Percentiles rank a stretch among this genome's conserved stretches.
These are phyloP conservation scores for Suhomyces pyralidae DNA, from an alignment of 805 yeast genomes.

Conservation along the genomic window DNA sequence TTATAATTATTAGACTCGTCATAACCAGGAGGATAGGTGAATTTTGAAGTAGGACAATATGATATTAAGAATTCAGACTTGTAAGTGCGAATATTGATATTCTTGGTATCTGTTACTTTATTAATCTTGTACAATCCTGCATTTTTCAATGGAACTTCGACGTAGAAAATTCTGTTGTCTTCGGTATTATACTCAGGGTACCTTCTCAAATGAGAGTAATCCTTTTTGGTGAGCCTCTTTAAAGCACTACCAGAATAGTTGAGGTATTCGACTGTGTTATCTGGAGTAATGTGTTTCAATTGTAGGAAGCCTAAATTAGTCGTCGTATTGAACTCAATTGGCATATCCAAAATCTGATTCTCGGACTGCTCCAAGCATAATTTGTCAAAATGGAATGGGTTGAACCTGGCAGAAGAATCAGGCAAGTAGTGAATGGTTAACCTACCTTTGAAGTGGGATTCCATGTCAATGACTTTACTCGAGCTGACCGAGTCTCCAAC, in stretches of 20 bases:
- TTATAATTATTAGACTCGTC: conserved; percentile 34
- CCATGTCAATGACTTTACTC: conserved; percentile 40
- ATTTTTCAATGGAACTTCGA: conserved; percentile 60
- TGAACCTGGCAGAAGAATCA: conserved; percentile 80
- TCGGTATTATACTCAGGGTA: conserved; percentile 23
- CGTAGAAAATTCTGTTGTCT: conserved; percentile 47
- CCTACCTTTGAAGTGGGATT: conserved; percentile 76
- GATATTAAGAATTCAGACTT: conserved; percentile 66
- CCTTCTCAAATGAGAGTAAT: conserved; percentile 28
- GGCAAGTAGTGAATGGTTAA: conserved; percentile 86
- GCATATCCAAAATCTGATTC: conserved; percentile 44
- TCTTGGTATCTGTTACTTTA: conserved; percentile 63
- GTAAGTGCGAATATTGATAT: conserved; percentile 56
- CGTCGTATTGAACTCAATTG: conserved; percentile 79
- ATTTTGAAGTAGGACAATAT: conserved; percentile 70
- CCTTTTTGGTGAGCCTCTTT: conserved; percentile 30
- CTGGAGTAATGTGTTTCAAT: conserved; percentile 57
- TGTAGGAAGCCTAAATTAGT: conserved; percentile 66
- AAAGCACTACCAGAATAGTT: conserved; percentile 61
- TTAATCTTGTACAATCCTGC: conserved; percentile 78
- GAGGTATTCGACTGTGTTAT: conserved; percentile 42
- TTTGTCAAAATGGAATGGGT: conserved; percentile 61
- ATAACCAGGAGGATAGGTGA: conserved; percentile 36
- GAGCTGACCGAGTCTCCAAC: conserved; percentile 46
- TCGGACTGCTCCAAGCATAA: conserved; percentile 53